Percentiles rank a stretch among this genome's conserved stretches.
Evolutionary conservation across 352 stramenopile species (phyloP).

Genomic region (Pythium phragmitis): DNA sequence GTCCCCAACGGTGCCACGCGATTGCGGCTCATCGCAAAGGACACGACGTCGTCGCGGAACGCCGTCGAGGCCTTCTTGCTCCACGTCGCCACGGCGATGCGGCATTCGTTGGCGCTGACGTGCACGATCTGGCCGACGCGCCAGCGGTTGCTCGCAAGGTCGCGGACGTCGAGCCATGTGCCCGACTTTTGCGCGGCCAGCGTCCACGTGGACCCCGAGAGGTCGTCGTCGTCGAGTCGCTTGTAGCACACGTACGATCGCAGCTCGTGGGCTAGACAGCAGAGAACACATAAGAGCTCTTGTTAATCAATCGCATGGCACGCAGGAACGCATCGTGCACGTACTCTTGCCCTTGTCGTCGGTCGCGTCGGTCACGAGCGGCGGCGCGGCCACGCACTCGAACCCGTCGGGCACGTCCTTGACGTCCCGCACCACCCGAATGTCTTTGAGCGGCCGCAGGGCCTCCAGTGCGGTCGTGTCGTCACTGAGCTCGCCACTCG

Average conservation of each 20-base stretch:
- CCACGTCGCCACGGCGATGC: conserved; percentile 69
- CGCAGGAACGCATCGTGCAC: conserved; percentile 5
- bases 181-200: conserved; percentile 63
- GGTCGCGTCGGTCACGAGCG: conserved; percentile 37
- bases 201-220: conserved; percentile 66
- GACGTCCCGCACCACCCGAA: conserved; percentile 65
- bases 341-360: conserved; percentile 39
- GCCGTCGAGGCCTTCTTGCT: conserved; percentile 31
- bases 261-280: conserved; percentile 42
- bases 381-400: conserved; percentile 47
- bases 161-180: conserved; percentile 83
- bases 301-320: background rate
- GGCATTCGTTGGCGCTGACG: conserved; percentile 61
- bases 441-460: conserved; percentile 71
- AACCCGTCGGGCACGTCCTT: conserved; percentile 73
- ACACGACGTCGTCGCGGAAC: conserved; percentile 70
- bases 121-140: conserved; percentile 71
- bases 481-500: conserved; percentile 9
- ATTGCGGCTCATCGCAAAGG: conserved; percentile 52
- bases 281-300: background rate
- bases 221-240: conserved; percentile 62
- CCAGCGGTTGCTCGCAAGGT: conserved; percentile 77
- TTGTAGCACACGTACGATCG: conserved; percentile 73
- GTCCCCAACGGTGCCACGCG: conserved; percentile 69
- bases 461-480: conserved; percentile 11